phyloP scores from a whole-genome alignment of 768 basidiomycete genomes.

The Leucocoprinus birnbaumii region DNA sequence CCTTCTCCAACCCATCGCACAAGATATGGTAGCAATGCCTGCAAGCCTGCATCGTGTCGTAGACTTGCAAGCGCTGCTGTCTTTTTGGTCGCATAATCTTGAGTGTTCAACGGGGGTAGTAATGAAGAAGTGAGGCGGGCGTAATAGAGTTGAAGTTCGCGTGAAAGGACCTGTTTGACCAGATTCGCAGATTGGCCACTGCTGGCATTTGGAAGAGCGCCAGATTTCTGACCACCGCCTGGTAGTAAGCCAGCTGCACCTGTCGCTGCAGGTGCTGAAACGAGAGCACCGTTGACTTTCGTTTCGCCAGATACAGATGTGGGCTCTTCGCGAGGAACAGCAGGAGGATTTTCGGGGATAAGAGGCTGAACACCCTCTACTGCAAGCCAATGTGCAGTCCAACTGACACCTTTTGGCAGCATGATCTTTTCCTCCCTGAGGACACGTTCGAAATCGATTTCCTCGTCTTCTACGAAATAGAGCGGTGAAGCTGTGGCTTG shows the following conservation, averaged over 20 bases:
- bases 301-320: slow-evolving; percentile 12
- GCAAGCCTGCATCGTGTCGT: slow-evolving; percentile 85
- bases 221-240: slow-evolving; percentile 18
- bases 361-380: slow-evolving; percentile 97
- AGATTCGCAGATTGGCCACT: slow-evolving; percentile 34
- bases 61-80: slow-evolving; percentile 89
- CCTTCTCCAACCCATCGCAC: slow-evolving; percentile 95
- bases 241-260: slow-evolving; percentile 20
- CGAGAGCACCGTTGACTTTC: slow-evolving; percentile 12
- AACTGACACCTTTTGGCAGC: slow-evolving; percentile 76
- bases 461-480: slow-evolving; percentile 95
- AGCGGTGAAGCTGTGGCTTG: slow-evolving; percentile 60
- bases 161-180: slow-evolving; percentile 89
- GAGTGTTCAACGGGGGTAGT: slow-evolving; percentile 51
- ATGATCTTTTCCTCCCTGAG: slow-evolving; percentile 83
- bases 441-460: slow-evolving; percentile 93
- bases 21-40: slow-evolving; percentile 89
- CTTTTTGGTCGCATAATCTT: slow-evolving; percentile 64
- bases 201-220: slow-evolving; percentile 21
- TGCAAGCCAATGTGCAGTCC: slow-evolving; percentile 97
- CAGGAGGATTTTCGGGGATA: slow-evolving; percentile 95
- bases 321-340: slow-evolving; percentile 54
- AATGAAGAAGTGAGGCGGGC: slow-evolving; percentile 84
- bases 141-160: slow-evolving; percentile 94
- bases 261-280: slow-evolving; percentile 23